Conservation (phyloP, 306 rosid species). For the Lathyrus aphaca region DNA sequence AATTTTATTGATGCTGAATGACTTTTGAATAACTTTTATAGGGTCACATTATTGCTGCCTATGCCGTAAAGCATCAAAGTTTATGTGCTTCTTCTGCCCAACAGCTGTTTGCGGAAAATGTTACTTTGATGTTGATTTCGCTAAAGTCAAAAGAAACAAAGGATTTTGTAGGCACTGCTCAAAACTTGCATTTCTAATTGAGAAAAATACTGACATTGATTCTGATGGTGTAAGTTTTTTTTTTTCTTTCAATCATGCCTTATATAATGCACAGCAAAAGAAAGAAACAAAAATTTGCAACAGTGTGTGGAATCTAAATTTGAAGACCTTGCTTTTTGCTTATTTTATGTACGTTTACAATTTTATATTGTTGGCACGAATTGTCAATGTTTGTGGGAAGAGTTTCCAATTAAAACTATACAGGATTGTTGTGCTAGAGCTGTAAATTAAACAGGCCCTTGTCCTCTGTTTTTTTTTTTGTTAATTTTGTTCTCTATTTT, state of each 20-base stretch:
- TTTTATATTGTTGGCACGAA: not conserved
- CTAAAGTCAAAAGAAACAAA: conserved; percentile 40
- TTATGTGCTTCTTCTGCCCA: conserved; percentile 77
- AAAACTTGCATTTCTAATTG: conserved; percentile 60
- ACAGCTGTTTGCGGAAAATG: conserved; percentile 66
- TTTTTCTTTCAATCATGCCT: conserved; percentile 28
- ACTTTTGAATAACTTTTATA: conserved; percentile 44
- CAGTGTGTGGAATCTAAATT: conserved; percentile 24
- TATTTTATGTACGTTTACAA: conserved; percentile 23
- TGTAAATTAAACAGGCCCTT: conserved; percentile 6
- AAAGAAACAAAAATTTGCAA: not conserved
- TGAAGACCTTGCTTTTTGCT: conserved; percentile 30
- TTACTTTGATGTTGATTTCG: conserved; percentile 48
- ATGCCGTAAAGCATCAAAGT: conserved; percentile 58
- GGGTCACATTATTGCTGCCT: conserved; percentile 63
- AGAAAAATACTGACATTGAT: conserved; percentile 53
- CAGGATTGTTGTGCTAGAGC: conserved; percentile 13
- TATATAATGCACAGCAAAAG: conserved; percentile 12
- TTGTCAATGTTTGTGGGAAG: not conserved
- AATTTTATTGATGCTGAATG: conserved; percentile 28
- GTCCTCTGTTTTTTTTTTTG: conserved; percentile 26
- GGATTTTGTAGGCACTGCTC: conserved; percentile 66
- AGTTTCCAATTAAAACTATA: conserved; percentile 21
- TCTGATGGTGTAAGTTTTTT: conserved; percentile 66
- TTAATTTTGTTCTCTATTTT: not conserved